These are phyloP conservation scores for Xerocomus nothofagi DNA, from an alignment of 1,284 basidiomycete genomes.

Conservation along the genomic window DNA sequence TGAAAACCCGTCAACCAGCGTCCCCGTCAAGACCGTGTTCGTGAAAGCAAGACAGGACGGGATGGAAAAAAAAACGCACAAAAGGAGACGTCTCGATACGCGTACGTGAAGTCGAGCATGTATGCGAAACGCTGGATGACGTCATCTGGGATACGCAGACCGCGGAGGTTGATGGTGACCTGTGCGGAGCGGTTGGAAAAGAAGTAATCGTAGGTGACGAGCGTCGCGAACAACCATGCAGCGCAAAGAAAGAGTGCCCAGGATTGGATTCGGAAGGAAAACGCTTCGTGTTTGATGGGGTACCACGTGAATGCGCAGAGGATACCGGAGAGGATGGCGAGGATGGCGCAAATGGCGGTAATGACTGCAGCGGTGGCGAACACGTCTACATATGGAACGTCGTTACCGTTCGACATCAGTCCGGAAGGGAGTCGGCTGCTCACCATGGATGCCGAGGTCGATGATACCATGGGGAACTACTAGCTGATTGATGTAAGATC, in stretches of 20 bases:
- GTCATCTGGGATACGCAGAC: constrained; percentile 38
- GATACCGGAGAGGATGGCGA: constrained; percentile 42
- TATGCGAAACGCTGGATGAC: constrained; percentile 42
- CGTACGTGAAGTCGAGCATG: constrained; percentile 42
- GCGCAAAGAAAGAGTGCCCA: constrained; percentile 45
- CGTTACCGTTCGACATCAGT: background rate
- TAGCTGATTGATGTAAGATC: constrained; percentile 24
- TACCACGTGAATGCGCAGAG: constrained; percentile 35
- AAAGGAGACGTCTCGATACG: constrained; percentile 49
- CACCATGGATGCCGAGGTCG: constrained; percentile 36
- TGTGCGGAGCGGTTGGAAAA: constrained; percentile 49
- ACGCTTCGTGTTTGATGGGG: constrained; percentile 26
- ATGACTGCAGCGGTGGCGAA: constrained; percentile 46
- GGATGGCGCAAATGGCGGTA: constrained; percentile 43
- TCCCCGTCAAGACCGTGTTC: background rate
- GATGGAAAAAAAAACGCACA: constrained; percentile 37
- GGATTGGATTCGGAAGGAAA: constrained; percentile 38
- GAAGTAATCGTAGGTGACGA: constrained; percentile 54
- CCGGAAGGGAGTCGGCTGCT: background rate
- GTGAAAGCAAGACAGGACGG: background rate
- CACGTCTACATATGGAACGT: constrained; percentile 43
- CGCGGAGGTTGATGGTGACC: constrained; percentile 45
- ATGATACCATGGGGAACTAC: constrained; percentile 28
- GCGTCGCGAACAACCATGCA: constrained; percentile 51
- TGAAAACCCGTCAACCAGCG: background rate